Evolutionary conservation across 306 rosid genomes (phyloP).

Genomic region (Quercus ilex): DNA sequence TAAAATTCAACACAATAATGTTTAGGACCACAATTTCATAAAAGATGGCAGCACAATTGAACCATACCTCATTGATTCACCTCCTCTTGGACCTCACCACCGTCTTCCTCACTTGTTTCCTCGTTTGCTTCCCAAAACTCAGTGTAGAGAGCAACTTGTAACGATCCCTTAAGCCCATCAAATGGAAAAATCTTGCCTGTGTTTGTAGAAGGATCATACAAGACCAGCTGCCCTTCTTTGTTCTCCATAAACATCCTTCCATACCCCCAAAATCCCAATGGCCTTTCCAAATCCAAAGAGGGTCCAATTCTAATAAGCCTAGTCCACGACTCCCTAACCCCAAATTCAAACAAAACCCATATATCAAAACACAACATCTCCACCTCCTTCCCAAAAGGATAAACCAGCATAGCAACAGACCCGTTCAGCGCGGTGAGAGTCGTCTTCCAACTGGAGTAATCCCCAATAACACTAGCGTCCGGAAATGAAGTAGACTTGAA

Average conservation of each 20-base stretch:
- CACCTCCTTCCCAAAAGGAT: neutral
- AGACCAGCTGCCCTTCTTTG: too few relatives aligned
- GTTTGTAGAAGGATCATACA: neutral
- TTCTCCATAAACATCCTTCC: too few relatives aligned
- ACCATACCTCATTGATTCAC: too few relatives aligned
- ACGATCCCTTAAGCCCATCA: too few relatives aligned
- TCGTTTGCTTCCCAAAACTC: too few relatives aligned
- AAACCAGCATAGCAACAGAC: neutral
- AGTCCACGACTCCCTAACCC: neutral
- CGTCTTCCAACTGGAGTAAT: neutral
- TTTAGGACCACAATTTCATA: too few relatives aligned
- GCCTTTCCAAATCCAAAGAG: neutral
- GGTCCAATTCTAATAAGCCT: neutral
- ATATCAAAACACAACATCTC: neutral
- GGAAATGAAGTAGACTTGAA: too few relatives aligned
- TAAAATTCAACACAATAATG: too few relatives aligned
- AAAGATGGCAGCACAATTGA: too few relatives aligned
- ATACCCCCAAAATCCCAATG: neutral
- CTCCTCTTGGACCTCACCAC: too few relatives aligned
- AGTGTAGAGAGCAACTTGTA: too few relatives aligned
- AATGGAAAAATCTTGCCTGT: neutral
- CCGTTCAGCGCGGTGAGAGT: neutral
- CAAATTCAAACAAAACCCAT: neutral
- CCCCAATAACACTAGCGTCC: neutral
- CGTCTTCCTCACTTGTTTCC: too few relatives aligned